phyloP scores from a whole-genome alignment of 2,329 filamentous ascomycete genomes.

The Arachnomyces sp. region DNA sequence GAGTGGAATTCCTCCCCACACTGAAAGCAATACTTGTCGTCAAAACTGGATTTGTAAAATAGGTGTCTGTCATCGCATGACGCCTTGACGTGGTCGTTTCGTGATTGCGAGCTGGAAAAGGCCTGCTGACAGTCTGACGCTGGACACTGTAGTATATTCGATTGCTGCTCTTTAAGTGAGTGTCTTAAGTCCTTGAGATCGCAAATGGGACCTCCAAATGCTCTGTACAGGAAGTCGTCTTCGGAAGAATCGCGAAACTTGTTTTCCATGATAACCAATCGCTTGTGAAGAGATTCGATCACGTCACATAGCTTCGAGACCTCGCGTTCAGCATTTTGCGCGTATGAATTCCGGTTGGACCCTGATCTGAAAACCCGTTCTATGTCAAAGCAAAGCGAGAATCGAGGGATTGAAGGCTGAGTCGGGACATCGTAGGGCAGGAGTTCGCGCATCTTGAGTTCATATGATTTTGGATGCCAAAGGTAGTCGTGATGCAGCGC shows the following conservation, averaged over 20 bases:
- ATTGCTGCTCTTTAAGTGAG: background rate
- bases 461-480: background rate
- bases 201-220: background rate
- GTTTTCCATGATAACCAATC: conserved; percentile 3
- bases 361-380: conserved; percentile 1
- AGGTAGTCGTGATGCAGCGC: conserved; percentile 2
- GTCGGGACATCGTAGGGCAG: background rate
- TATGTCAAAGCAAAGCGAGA: conserved; percentile 3
- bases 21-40: conserved; percentile 4
- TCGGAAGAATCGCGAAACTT: background rate
- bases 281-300: conserved; percentile 1
- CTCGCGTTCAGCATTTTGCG: background rate
- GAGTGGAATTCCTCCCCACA: conserved; percentile 1
- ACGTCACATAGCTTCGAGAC: conserved; percentile 2
- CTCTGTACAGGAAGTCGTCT: conserved; percentile 1
- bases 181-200: conserved; percentile 1
- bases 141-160: background rate
- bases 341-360: background rate
- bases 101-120: background rate
- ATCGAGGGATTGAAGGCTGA: background rate
- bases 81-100: background rate
- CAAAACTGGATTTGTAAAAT: conserved; percentile 3
- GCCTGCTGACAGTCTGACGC: background rate
- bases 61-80: background rate
- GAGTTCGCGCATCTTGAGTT: conserved; percentile 2